Conservation (phyloP, 2,329 filamentous ascomycete genomes). For the Xylariaceae sp. region DNA sequence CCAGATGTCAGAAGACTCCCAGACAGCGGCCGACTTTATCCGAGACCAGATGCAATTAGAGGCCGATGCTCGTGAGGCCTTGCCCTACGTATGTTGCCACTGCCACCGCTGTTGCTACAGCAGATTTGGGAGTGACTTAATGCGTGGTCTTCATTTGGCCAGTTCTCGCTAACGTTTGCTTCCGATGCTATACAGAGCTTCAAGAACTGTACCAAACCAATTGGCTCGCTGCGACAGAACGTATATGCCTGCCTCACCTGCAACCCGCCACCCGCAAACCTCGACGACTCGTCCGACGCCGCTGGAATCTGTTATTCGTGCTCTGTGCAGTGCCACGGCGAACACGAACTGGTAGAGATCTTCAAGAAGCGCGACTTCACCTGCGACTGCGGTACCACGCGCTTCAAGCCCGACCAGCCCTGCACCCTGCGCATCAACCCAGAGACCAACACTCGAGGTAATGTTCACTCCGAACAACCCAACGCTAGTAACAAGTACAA, state of each 20-base stretch:
- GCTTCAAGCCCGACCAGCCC: slow-evolving; percentile 60
- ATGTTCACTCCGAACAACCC: slow-evolving; percentile 69
- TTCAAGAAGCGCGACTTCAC: slow-evolving; percentile 94
- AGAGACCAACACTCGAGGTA: slow-evolving; percentile 68
- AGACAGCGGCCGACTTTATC: slow-evolving; percentile 78
- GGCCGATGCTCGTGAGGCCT: slow-evolving; percentile 86
- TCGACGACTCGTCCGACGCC: slow-evolving; percentile 58
- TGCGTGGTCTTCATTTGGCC: slow-evolving; percentile 13
- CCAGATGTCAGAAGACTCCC: slow-evolving; percentile 54
- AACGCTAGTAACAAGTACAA: slow-evolving; percentile 80
- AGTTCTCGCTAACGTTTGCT: slow-evolving; percentile 16
- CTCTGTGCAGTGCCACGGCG: slow-evolving; percentile 93
- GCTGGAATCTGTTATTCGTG: slow-evolving; percentile 95
- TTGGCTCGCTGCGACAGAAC: slow-evolving; percentile 80
- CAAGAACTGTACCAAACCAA: slow-evolving; percentile 83
- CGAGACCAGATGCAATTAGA: slow-evolving; percentile 85
- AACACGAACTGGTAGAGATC: slow-evolving; percentile 90
- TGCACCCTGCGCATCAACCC: slow-evolving; percentile 72
- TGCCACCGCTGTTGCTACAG: not conserved
- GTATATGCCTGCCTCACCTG: slow-evolving; percentile 93
- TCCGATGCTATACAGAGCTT: slow-evolving; percentile 63
- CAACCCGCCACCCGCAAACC: slow-evolving; percentile 67
- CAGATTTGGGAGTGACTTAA: not conserved
- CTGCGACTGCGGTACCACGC: slow-evolving; percentile 90
- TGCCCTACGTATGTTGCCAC: slow-evolving; percentile 71